These are phyloP conservation scores for Cyclotella kingstonii DNA, from an alignment of 108 stramenopile species.

Conservation along the genomic window DNA sequence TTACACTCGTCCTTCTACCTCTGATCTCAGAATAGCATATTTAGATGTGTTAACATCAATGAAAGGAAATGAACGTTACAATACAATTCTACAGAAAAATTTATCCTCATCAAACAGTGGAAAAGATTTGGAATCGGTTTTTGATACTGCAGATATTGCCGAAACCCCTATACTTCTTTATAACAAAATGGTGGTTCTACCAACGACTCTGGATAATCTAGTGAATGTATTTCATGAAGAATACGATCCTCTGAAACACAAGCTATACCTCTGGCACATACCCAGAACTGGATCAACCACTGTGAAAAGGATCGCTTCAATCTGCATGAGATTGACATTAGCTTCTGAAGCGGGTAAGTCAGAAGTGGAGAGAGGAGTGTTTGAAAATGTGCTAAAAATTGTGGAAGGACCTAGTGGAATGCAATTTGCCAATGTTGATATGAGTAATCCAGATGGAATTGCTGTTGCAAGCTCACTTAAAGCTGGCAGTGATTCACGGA, in stretches of 20 bases:
- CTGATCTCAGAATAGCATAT: too few relatives aligned
- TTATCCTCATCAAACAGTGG: neutral
- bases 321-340: conserved; percentile 36
- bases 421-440: conserved; percentile 49
- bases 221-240: conserved; percentile 25
- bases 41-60: too few relatives aligned
- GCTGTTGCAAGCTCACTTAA: conserved; percentile 21
- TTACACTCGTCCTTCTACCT: too few relatives aligned
- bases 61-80: neutral
- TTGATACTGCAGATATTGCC: conserved; percentile 3
- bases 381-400: conserved; percentile 12
- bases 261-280: conserved; percentile 45
- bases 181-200: conserved; percentile 10
- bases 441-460: conserved; percentile 29
- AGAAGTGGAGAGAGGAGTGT: conserved; percentile 4
- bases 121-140: neutral
- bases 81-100: neutral
- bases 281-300: conserved; percentile 43
- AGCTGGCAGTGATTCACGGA: conserved; percentile 5
- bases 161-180: conserved; percentile 7
- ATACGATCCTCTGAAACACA: conserved; percentile 15
- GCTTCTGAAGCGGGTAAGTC: conserved; percentile 35
- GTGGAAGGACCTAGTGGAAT: conserved; percentile 36
- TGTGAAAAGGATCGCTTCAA: conserved; percentile 37
- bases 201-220: conserved; percentile 6